phyloP scores from a whole-genome alignment of 441 rosid genomes.

The Euphorbia celastroides region DNA sequence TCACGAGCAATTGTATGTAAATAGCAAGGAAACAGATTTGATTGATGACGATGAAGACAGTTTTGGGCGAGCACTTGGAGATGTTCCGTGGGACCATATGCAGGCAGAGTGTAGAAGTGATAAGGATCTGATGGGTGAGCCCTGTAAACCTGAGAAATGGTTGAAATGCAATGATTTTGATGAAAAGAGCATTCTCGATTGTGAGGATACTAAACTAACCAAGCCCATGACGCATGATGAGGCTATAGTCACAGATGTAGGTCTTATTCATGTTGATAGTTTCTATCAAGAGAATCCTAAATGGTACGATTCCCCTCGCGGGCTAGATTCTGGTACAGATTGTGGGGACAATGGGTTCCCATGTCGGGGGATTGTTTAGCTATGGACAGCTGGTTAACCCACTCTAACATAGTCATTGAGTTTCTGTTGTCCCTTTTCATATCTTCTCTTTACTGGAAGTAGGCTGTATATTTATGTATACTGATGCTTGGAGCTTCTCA shows the following conservation, averaged over 20 bases:
- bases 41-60: slow-evolving; percentile 89
- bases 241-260: slow-evolving; percentile 76
- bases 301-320: slow-evolving; percentile 98
- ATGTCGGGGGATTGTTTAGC: slow-evolving; percentile 74
- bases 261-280: slow-evolving; percentile 94
- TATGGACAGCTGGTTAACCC: slow-evolving; percentile 29
- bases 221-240: slow-evolving; percentile 80
- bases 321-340: slow-evolving; percentile 72
- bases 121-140: slow-evolving; percentile 63
- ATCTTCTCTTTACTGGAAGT: slow-evolving; percentile 26
- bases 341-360: slow-evolving; percentile 80
- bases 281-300: slow-evolving; percentile 90
- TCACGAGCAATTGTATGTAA: slow-evolving; percentile 57
- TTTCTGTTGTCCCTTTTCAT: slow-evolving; percentile 31
- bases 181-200: slow-evolving; percentile 83
- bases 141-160: slow-evolving; percentile 88
- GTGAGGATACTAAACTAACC: slow-evolving; percentile 82
- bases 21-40: slow-evolving; percentile 70
- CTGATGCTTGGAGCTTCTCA: slow-evolving; percentile 34
- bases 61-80: slow-evolving; percentile 82
- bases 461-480: slow-evolving; percentile 56
- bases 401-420: slow-evolving; percentile 36
- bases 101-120: slow-evolving; percentile 55
- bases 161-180: slow-evolving; percentile 81
- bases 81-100: slow-evolving; percentile 85